Base-by-base conservation (phyloP, 192 early-diverging fungal species). In the Diversispora epigaea region DNA sequence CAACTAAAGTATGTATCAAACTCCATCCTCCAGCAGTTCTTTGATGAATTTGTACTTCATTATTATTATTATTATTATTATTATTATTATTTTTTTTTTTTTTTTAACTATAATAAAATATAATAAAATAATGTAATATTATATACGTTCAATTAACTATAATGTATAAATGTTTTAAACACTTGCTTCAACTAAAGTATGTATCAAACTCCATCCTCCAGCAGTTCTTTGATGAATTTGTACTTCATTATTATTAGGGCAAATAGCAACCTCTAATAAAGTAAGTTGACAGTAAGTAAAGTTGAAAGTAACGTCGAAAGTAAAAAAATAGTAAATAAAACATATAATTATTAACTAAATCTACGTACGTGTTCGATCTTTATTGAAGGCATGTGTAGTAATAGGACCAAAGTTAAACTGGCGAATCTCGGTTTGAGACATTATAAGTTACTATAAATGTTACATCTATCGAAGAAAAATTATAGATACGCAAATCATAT, bases 371-470 rank as follows among this genome's bases (percentile, higher is more conserved):
- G 93, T 86, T 78, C 91, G 87, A 86, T 97, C 92, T 70, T 87
- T 81, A 87, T 97, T 97, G 81, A 97, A 99, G 21, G 94, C 82
- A 80, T 98, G 93, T 76, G 93, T 90, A n/a, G 96, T 94, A 77
- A 99, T 93, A 76, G 93, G 92, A 47, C 88, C 90, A 73, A 82
- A 77, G 44, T 83, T 80, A 68, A 94, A 77, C 77, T 92, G 86
- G 80, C 87, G 84, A 71, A 84, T 77, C 52, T 87, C 84, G 9
- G 86, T 84, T 45, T 80, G 62, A 39, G 87, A 68, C 86, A 88
- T 88, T 61, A 12, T 50, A 8, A 50, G 49, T 14, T 2, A 50
- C 14, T 12, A 50, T 50, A 50, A 63, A 32, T 32, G 25, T 32
- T 32, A 32, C 25, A 32, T 32, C 25, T 32, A 32, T 32, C 25